Evolutionary conservation across 2,329 filamentous ascomycete genomes (phyloP).

Genomic region (Fusarium tanahbumbuense): DNA sequence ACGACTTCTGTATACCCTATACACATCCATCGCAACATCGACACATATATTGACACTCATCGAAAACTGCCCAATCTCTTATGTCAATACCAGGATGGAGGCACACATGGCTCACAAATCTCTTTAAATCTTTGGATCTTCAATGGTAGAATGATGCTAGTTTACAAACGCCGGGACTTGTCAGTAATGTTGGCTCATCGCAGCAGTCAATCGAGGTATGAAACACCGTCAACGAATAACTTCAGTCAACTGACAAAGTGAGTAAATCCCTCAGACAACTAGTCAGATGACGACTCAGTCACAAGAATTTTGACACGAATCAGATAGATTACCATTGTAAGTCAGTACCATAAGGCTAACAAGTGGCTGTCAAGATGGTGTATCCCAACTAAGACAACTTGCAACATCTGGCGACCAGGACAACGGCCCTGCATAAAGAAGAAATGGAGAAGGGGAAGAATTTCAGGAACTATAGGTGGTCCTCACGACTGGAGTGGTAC

Average conservation of each 20-base stretch:
- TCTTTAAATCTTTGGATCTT: background rate
- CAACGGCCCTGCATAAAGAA: background rate
- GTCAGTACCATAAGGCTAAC: background rate
- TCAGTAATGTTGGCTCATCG: background rate
- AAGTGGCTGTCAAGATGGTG: background rate
- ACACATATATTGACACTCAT: background rate
- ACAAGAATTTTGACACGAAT: background rate
- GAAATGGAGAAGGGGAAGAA: background rate
- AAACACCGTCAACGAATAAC: background rate
- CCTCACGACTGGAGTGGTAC: background rate
- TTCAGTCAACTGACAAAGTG: background rate
- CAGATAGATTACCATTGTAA: background rate
- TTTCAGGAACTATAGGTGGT: background rate
- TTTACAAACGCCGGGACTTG: background rate
- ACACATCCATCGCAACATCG: background rate
- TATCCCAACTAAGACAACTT: background rate
- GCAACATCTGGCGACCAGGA: background rate
- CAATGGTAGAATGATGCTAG: no score
- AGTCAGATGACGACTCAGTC: background rate
- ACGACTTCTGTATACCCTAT: background rate
- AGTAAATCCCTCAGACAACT: background rate
- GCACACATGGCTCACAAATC: accelerated
- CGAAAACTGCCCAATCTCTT: background rate
- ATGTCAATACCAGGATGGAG: no score
- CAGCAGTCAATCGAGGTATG: background rate